These are phyloP conservation scores for Magnusiomyces ingens DNA, from an alignment of 1,139 yeast species.

Conservation along the genomic window DNA sequence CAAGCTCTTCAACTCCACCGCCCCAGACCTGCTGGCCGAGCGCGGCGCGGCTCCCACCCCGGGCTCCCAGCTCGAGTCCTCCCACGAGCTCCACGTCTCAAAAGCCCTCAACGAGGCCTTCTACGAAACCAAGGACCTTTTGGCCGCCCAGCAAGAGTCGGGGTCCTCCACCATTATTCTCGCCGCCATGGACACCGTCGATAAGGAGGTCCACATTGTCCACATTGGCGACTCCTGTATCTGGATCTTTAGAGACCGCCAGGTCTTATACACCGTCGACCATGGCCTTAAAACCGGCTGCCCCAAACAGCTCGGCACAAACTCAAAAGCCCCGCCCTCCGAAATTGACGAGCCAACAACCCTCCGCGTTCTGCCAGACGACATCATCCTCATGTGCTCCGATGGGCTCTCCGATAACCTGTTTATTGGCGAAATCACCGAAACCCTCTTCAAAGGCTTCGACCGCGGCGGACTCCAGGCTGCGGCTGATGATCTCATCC, in stretches of 20 bases:
- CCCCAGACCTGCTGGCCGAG: background rate
- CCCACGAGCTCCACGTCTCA: slow-evolving; percentile 16
- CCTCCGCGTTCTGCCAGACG: slow-evolving; percentile 44
- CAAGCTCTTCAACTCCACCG: slow-evolving; percentile 33
- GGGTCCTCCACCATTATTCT: slow-evolving; percentile 51
- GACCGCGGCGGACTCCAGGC: slow-evolving; percentile 21
- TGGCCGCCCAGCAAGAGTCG: slow-evolving; percentile 44
- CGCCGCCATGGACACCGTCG: slow-evolving; percentile 43
- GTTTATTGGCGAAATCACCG: slow-evolving; percentile 49
- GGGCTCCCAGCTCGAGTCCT: background rate
- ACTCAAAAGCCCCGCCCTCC: slow-evolving; percentile 6
- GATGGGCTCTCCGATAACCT: slow-evolving; percentile 93
- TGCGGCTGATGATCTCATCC: slow-evolving; percentile 15
- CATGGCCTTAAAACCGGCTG: slow-evolving; percentile 12
- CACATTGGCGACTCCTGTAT: slow-evolving; percentile 53
- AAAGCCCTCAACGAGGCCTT: slow-evolving; percentile 47
- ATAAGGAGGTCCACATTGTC: slow-evolving; percentile 36
- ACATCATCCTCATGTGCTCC: slow-evolving; percentile 76
- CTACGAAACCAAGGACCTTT: slow-evolving; percentile 46
- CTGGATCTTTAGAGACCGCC: slow-evolving; percentile 45
- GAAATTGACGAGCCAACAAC: slow-evolving; percentile 20
- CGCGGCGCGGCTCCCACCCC: background rate
- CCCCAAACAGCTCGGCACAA: slow-evolving; percentile 15
- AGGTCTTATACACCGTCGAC: slow-evolving; percentile 41
- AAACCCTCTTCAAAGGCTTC: slow-evolving; percentile 45